Conservation (phyloP, 768 basidiomycete genomes). For the Clitopilus passeckerianus region DNA sequence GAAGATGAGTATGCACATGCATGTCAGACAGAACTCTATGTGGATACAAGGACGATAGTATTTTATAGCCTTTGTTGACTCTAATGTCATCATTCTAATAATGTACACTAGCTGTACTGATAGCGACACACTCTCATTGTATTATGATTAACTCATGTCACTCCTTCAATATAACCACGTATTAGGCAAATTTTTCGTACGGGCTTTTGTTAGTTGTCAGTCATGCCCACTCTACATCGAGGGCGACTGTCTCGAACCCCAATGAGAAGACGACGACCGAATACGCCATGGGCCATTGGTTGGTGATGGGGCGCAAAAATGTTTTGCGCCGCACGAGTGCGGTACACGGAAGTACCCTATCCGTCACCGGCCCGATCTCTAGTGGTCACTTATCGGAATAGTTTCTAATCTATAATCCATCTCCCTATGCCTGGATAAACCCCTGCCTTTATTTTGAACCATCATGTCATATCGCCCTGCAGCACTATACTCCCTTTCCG, state of each 20-base stretch:
- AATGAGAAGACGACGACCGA: no score
- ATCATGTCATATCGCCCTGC: slow-evolving; percentile 28
- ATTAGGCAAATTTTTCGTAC: no score
- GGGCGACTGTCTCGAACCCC: no score
- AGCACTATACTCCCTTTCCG: slow-evolving; percentile 45
- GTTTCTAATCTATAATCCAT: background rate
- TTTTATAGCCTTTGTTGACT: background rate
- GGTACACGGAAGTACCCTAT: slow-evolving; percentile 1
- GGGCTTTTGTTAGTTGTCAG: no score
- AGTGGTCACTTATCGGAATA: slow-evolving; percentile 1
- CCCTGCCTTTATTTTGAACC: slow-evolving; percentile 3
- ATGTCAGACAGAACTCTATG: slow-evolving; percentile 5
- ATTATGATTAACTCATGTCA: background rate
- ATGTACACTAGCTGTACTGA: background rate
- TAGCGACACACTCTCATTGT: background rate
- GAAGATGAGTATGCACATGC: slow-evolving; percentile 6
- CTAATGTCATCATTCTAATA: background rate
- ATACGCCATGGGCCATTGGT: no score
- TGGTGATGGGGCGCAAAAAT: no score
- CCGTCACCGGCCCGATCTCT: slow-evolving; percentile 7
- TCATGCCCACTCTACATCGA: no score
- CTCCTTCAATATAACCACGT: background rate
- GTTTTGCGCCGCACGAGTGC: background rate
- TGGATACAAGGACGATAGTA: background rate
- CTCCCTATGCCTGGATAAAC: slow-evolving; percentile 7